These are phyloP conservation scores for Ophiostoma sp. DNA, from an alignment of 2,329 filamentous ascomycete species.

Conservation along the genomic window DNA sequence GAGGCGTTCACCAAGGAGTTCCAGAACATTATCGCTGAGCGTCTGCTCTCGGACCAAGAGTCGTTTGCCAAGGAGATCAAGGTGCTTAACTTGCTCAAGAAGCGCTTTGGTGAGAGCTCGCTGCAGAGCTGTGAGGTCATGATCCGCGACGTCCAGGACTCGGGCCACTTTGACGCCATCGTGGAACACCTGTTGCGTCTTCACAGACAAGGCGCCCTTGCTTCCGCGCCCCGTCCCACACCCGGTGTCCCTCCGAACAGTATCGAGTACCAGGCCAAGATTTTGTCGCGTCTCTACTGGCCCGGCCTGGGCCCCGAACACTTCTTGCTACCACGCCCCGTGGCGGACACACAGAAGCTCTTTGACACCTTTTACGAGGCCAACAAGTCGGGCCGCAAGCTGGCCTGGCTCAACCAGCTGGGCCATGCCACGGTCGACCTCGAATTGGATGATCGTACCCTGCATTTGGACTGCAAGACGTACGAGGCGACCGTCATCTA, in stretches of 20 bases:
- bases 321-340: constrained; percentile 62
- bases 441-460: constrained; percentile 75
- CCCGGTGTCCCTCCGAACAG: constrained; percentile 27
- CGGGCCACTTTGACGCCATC: constrained; percentile 67
- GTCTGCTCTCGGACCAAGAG: constrained; percentile 66
- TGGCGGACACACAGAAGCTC: constrained; percentile 61
- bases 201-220: constrained; percentile 21
- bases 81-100: constrained; percentile 82
- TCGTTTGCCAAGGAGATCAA: constrained; percentile 77
- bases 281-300: constrained; percentile 93
- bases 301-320: constrained; percentile 72
- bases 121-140: constrained; percentile 96
- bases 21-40: constrained; percentile 82
- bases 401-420: constrained; percentile 83
- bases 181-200: constrained; percentile 58
- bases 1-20: constrained; percentile 95
- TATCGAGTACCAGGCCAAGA: constrained; percentile 68
- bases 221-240: not conserved
- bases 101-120: constrained; percentile 80
- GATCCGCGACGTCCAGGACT: constrained; percentile 90
- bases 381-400: constrained; percentile 79
- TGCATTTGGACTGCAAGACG: constrained; percentile 71
- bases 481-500: constrained; percentile 89
- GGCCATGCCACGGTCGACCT: constrained; percentile 80
- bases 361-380: constrained; percentile 77